A percentile compares a stretch with the other conserved stretches of the same genome.
Evolutionary conservation across 306 rosid species (phyloP).

Genomic region (Quercus aquifolioides): DNA sequence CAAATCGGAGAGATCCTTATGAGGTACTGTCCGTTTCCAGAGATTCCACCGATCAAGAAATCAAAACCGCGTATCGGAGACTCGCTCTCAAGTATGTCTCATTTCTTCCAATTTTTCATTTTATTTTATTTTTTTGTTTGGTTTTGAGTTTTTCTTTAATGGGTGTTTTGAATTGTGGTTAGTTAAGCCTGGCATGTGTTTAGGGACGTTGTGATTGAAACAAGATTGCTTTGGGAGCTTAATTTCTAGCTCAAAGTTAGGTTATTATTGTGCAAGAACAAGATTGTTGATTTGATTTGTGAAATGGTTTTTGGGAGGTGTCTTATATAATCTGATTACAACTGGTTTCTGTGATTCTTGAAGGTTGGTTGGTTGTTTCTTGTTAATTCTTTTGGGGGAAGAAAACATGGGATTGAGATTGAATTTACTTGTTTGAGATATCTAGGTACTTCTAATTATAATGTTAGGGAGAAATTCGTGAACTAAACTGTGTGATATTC

Average conservation of each 20-base stretch:
- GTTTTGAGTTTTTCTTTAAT: not conserved
- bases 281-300: not conserved
- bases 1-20: constrained; percentile 87
- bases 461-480: not conserved
- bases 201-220: constrained; percentile 3
- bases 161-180: not conserved
- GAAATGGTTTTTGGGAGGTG: not conserved
- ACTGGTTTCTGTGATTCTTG: not conserved
- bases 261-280: not conserved
- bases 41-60: constrained; percentile 86
- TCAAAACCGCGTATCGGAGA: constrained; percentile 87
- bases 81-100: constrained; percentile 88
- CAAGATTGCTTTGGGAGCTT: not conserved
- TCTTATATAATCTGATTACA: not conserved
- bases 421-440: not conserved
- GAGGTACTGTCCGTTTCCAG: constrained; percentile 72
- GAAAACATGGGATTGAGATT: not conserved
- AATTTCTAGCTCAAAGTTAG: constrained; percentile 1
- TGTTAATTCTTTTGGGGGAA: not conserved
- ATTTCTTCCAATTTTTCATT: not conserved
- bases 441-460: not conserved
- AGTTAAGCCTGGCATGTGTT: not conserved
- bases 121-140: not conserved
- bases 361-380: not conserved
- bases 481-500: not conserved